Percentiles rank a stretch among this genome's conserved stretches.
phyloP scores from a whole-genome alignment of 164 flowering plant species.

The Sedum album region DNA sequence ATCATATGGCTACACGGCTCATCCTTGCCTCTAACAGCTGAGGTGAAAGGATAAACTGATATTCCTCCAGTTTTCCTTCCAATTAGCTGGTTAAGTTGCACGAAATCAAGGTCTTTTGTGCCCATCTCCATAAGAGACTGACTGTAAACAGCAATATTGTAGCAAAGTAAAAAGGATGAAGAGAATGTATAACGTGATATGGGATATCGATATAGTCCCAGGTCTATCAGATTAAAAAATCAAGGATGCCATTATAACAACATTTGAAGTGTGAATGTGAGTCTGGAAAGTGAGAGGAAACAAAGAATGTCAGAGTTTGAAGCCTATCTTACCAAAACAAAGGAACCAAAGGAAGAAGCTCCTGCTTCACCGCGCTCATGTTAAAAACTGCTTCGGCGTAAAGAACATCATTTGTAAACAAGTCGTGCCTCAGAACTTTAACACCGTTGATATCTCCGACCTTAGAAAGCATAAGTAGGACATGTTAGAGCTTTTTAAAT shows the following conservation, averaged over 20 bases:
- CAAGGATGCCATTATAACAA: background rate
- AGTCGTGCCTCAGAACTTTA: conserved; percentile 77
- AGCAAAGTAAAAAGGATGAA: background rate
- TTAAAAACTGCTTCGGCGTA: conserved; percentile 80
- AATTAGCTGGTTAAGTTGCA: conserved; percentile 91
- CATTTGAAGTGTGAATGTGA: background rate
- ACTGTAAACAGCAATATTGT: conserved; percentile 31
- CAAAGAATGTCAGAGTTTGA: background rate
- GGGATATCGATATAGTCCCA: background rate
- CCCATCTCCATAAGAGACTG: conserved; percentile 99
- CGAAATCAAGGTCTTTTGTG: conserved; percentile 84
- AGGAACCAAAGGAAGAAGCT: conserved; percentile 89
- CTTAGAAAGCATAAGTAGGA: conserved; percentile 21
- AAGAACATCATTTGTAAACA: conserved; percentile 94
- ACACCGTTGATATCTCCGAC: conserved; percentile 80
- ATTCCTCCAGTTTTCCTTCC: conserved; percentile 99
- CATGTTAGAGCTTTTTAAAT: background rate
- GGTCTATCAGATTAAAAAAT: background rate
- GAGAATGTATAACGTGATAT: background rate
- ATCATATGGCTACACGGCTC: conserved; percentile 73
- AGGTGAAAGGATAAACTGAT: conserved; percentile 85
- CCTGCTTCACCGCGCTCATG: conserved; percentile 80
- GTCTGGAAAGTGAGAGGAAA: background rate
- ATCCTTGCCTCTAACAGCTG: conserved; percentile 63
- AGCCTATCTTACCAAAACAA: conserved; percentile 69